A percentile compares a stretch with the other conserved stretches of the same genome.
Evolutionary conservation across 306 rosid genomes (phyloP).

Genomic region (Hylodesmum podocarpum): DNA sequence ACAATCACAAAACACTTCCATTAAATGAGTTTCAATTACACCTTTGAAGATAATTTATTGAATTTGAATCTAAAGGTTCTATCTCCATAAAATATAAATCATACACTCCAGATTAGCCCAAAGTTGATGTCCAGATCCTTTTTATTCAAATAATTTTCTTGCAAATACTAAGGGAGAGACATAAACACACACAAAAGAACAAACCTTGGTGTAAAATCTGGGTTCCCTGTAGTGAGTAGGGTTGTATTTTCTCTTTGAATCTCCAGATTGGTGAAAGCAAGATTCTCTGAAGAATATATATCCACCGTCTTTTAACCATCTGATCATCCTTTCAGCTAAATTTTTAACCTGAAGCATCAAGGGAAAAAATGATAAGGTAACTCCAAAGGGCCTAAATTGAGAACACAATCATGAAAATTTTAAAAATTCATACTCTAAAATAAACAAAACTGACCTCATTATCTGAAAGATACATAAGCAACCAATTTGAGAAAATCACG

Average conservation of each 20-base stretch:
- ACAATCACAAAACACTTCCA: constrained; percentile 2
- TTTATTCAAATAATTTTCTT: constrained; percentile 2
- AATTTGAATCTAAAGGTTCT: constrained; percentile 4
- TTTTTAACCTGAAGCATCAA: constrained; percentile 55
- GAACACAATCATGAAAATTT: not conserved
- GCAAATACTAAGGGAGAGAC: not conserved
- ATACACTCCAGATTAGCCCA: constrained; percentile 9
- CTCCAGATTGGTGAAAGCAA: constrained; percentile 98
- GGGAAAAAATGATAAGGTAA: not conserved
- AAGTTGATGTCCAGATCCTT: not conserved
- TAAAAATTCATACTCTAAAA: not conserved
- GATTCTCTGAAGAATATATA: constrained; percentile 89
- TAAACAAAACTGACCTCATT: constrained; percentile 58
- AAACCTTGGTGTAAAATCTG: constrained; percentile 88
- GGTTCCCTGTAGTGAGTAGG: constrained; percentile 99
- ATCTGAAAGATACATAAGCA: constrained; percentile 96
- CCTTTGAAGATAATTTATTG: not conserved
- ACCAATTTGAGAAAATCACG: constrained; percentile 91
- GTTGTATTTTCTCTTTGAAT: constrained; percentile 83
- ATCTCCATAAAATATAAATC: constrained; percentile 5
- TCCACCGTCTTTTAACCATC: constrained; percentile 90
- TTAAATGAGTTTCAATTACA: not conserved
- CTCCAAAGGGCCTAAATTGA: not conserved
- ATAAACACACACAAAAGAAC: constrained; percentile 10
- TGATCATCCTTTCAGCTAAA: constrained; percentile 75